A percentile compares a stretch with the other conserved stretches of the same genome.
phyloP scores from a whole-genome alignment of 352 stramenopile species.

The Phytophthora sp. region DNA sequence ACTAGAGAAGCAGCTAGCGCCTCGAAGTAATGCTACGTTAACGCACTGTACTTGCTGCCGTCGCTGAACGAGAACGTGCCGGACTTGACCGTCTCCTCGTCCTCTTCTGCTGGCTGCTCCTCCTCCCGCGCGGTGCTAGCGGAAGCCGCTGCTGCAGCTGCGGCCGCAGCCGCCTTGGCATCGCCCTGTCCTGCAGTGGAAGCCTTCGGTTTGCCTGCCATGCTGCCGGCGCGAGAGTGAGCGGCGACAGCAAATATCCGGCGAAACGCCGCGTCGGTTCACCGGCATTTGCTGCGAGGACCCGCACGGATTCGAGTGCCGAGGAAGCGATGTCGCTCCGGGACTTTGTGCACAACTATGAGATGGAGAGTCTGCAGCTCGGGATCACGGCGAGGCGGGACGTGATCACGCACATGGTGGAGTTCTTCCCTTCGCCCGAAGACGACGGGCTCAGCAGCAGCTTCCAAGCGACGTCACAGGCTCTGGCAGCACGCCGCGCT shows the following conservation, averaged over 20 bases:
- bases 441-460: slow-evolving; percentile 32
- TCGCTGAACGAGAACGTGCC: slow-evolving; percentile 76
- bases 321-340: slow-evolving; percentile 52
- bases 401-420: slow-evolving; percentile 49
- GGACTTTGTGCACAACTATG: slow-evolving; percentile 74
- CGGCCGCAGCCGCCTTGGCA: slow-evolving; percentile 17
- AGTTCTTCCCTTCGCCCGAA: slow-evolving; percentile 50
- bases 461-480: slow-evolving; percentile 54
- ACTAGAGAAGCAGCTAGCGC: background rate
- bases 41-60: slow-evolving; percentile 62
- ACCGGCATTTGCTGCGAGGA: background rate
- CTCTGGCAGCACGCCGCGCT: slow-evolving; percentile 47
- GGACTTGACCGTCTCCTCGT: slow-evolving; percentile 44
- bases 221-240: slow-evolving; percentile 5
- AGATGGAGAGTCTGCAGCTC: slow-evolving; percentile 79
- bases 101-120: slow-evolving; percentile 37
- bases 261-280: slow-evolving; percentile 34
- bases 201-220: slow-evolving; percentile 26
- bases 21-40: slow-evolving; percentile 5
- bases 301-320: background rate
- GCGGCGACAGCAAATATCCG: slow-evolving; percentile 6
- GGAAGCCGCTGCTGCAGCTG: slow-evolving; percentile 14
- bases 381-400: slow-evolving; percentile 69
- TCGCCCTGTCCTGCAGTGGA: slow-evolving; percentile 33
- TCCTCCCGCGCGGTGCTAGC: slow-evolving; percentile 22